Conservation (phyloP, 1,284 basidiomycete species). For the Prillingera fragicola region DNA sequence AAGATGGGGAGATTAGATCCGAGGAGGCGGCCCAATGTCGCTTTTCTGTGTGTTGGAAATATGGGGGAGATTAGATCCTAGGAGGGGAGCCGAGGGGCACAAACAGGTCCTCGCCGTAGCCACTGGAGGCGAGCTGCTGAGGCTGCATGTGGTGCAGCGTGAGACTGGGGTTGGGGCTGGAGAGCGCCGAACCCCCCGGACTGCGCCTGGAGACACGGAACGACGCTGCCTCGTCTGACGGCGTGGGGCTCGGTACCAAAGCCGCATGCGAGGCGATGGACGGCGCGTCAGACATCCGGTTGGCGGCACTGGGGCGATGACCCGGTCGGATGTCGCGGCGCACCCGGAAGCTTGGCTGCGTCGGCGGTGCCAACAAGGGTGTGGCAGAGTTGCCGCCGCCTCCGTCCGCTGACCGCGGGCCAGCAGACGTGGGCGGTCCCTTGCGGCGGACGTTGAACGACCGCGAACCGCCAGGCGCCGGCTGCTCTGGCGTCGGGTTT, state of each 20-base stretch:
- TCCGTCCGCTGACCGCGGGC: too few relatives aligned
- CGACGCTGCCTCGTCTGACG: not conserved
- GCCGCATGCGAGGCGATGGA: too few relatives aligned
- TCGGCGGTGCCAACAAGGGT: not conserved
- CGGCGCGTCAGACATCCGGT: too few relatives aligned
- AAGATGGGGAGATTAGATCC: not conserved
- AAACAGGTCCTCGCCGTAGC: constrained; percentile 5
- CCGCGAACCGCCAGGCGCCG: not conserved
- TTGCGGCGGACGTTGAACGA: constrained; percentile 4
- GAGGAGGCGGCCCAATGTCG: not conserved
- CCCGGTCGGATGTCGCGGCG: too few relatives aligned
- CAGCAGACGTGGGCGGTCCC: too few relatives aligned
- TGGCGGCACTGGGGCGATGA: too few relatives aligned
- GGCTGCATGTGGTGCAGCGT: too few relatives aligned
- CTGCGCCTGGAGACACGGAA: too few relatives aligned
- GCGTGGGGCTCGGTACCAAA: not conserved
- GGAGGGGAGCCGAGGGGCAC: not conserved
- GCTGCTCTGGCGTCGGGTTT: constrained; percentile 11
- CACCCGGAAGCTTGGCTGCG: too few relatives aligned
- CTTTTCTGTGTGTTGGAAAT: not conserved
- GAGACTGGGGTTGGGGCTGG: not conserved
- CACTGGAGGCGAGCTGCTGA: not conserved
- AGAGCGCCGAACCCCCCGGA: too few relatives aligned
- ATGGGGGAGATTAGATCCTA: not conserved
- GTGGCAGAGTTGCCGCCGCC: not conserved